A percentile compares a stretch with the other conserved stretches of the same genome.
phyloP scores from a whole-genome alignment of 2,329 filamentous ascomycete species.

The Mycogone perniciosa region DNA sequence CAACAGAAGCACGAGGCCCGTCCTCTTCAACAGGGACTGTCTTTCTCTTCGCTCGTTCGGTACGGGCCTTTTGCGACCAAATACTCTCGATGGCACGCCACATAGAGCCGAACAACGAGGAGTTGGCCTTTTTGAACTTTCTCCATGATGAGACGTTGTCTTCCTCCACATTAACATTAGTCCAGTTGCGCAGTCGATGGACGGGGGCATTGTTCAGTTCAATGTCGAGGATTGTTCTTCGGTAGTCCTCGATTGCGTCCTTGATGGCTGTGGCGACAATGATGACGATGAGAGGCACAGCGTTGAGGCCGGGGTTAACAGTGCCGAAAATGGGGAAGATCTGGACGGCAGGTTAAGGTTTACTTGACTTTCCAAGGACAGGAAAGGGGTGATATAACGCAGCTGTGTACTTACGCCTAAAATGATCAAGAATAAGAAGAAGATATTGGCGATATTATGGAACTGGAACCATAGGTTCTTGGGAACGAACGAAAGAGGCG shows the following conservation, averaged over 20 bases:
- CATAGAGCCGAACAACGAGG: conserved; percentile 51
- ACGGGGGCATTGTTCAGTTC: conserved; percentile 95
- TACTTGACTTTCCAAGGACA: background rate
- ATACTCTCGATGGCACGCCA: conserved; percentile 41
- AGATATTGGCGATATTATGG: conserved; percentile 96
- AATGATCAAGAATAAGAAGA: conserved; percentile 95
- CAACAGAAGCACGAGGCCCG: conserved; percentile 55
- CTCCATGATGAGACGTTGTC: conserved; percentile 85
- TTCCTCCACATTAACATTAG: conserved; percentile 87
- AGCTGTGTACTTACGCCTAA: conserved; percentile 63
- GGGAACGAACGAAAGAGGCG: conserved; percentile 85
- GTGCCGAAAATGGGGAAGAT: conserved; percentile 95
- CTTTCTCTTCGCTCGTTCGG: conserved; percentile 44
- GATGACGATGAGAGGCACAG: conserved; percentile 90
- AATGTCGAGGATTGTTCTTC: conserved; percentile 83
- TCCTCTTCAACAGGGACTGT: conserved; percentile 30
- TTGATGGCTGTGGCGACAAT: conserved; percentile 83
- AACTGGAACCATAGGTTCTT: conserved; percentile 98
- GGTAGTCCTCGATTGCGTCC: conserved; percentile 92
- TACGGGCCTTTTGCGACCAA: conserved; percentile 47
- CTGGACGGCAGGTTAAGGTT: conserved; percentile 41
- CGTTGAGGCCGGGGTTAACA: conserved; percentile 79
- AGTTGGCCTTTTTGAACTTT: conserved; percentile 80
- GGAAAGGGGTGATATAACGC: background rate
- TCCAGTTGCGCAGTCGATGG: conserved; percentile 80